Conservation (phyloP, 805 yeast species). For the Candida golubevii region DNA sequence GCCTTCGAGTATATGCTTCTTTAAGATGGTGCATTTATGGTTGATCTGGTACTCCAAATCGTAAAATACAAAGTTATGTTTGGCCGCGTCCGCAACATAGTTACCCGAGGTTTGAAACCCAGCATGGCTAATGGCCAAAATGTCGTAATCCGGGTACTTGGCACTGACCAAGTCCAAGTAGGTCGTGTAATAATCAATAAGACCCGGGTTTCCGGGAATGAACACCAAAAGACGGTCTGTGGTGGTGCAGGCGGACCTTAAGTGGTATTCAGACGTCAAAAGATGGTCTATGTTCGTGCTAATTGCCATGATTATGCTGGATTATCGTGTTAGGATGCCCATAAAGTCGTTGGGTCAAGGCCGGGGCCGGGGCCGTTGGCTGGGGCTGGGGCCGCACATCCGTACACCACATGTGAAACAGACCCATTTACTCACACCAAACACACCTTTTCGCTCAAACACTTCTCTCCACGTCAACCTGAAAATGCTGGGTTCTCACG, state of each 20-base stretch:
- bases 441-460: background rate
- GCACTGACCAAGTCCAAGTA: conserved; percentile 45
- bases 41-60: conserved; percentile 52
- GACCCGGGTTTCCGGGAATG: conserved; percentile 78
- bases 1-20: conserved; percentile 22
- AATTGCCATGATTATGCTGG: background rate
- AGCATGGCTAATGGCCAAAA: conserved; percentile 60
- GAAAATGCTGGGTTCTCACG: conserved; percentile 14
- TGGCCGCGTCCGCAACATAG: conserved; percentile 19
- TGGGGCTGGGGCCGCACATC: too few relatives aligned
- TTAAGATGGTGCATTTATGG: conserved; percentile 53
- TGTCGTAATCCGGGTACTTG: conserved; percentile 43
- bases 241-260: conserved; percentile 17
- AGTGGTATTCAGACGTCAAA: conserved; percentile 25
- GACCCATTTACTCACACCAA: too few relatives aligned
- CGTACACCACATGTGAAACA: too few relatives aligned
- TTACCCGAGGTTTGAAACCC: conserved; percentile 43
- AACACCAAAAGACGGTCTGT: conserved; percentile 41
- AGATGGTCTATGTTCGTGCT: conserved; percentile 18
- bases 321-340: too few relatives aligned
- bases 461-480: conserved; percentile 9
- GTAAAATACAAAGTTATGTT: conserved; percentile 22
- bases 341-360: too few relatives aligned
- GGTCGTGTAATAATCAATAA: conserved; percentile 58
- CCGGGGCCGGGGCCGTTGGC: too few relatives aligned